These are phyloP conservation scores for Rutidosis leptorrhynchoides DNA, from an alignment of 129 eudicot genomes.

Conservation along the genomic window DNA sequence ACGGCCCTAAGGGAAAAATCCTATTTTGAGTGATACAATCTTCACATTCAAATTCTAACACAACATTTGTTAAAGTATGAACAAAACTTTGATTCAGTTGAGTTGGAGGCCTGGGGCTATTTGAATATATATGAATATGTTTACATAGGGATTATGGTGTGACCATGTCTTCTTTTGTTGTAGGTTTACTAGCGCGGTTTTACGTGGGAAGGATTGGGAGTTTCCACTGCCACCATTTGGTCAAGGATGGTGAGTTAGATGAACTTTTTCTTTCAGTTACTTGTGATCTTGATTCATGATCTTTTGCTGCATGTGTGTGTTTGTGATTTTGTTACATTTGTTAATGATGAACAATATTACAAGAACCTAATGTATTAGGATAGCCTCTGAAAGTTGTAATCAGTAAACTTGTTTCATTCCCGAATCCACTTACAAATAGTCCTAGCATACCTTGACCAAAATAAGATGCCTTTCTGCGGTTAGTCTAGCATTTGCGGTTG, in stretches of 20 bases:
- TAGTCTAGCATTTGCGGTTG: no score
- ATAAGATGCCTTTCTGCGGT: no score
- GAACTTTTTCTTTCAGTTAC: not conserved
- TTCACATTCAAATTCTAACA: conserved; percentile 9
- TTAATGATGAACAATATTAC: conserved; percentile 3
- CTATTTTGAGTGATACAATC: not conserved
- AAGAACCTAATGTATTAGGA: conserved; percentile 11
- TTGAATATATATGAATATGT: no score
- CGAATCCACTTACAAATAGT: no score
- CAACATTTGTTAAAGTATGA: not conserved
- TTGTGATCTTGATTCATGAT: not conserved
- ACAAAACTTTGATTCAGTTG: not conserved
- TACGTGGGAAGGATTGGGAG: conserved; percentile 88
- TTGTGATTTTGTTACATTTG: conserved; percentile 26
- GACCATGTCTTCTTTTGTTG: conserved; percentile 11
- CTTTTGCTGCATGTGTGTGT: conserved; percentile 2
- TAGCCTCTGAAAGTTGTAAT: not conserved
- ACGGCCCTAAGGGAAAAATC: no score
- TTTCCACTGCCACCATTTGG: conserved; percentile 96
- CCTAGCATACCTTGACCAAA: no score
- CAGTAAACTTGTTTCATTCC: no score
- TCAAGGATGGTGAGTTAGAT: conserved; percentile 79
- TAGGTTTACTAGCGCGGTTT: conserved; percentile 92
- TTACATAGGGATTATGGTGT: no score
- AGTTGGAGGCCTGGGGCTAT: no score